These are phyloP conservation scores for Blastocystis sp. DNA, from an alignment of 352 stramenopile species.

Conservation along the genomic window DNA sequence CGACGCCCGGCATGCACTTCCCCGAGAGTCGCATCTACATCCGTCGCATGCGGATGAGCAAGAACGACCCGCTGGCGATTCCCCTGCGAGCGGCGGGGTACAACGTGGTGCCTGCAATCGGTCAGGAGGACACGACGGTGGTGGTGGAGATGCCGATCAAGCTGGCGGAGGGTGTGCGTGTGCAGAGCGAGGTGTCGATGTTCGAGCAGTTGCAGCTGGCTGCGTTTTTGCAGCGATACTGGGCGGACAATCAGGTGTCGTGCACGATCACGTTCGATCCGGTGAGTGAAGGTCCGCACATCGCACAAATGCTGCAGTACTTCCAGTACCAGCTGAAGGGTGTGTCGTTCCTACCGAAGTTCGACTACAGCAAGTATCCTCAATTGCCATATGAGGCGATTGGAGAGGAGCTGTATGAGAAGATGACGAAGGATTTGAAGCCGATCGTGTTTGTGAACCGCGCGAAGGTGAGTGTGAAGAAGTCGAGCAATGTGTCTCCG, in stretches of 20 bases:
- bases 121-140: constrained; percentile 71
- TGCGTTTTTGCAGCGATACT: constrained; percentile 80
- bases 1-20: constrained; percentile 82
- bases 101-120: constrained; percentile 68
- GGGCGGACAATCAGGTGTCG: constrained; percentile 82
- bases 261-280: constrained; percentile 82
- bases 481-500: background rate
- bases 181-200: constrained; percentile 70
- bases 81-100: constrained; percentile 69
- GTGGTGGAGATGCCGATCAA: constrained; percentile 81
- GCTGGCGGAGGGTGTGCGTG: constrained; percentile 72
- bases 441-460: constrained; percentile 42
- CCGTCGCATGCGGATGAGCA: constrained; percentile 73
- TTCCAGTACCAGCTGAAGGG: constrained; percentile 87
- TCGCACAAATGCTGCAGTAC: constrained; percentile 73
- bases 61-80: constrained; percentile 69
- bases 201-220: constrained; percentile 80
- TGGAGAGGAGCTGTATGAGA: constrained; percentile 65
- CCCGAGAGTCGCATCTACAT: constrained; percentile 82
- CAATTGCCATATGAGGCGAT: constrained; percentile 82
- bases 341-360: constrained; percentile 73
- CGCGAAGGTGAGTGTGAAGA: background rate
- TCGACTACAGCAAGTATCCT: constrained; percentile 71
- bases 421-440: constrained; percentile 32
- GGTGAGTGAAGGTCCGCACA: constrained; percentile 66